Evolutionary conservation across 116 monocot genomes (phyloP).

Genomic region (Dioscorea cayenensis): DNA sequence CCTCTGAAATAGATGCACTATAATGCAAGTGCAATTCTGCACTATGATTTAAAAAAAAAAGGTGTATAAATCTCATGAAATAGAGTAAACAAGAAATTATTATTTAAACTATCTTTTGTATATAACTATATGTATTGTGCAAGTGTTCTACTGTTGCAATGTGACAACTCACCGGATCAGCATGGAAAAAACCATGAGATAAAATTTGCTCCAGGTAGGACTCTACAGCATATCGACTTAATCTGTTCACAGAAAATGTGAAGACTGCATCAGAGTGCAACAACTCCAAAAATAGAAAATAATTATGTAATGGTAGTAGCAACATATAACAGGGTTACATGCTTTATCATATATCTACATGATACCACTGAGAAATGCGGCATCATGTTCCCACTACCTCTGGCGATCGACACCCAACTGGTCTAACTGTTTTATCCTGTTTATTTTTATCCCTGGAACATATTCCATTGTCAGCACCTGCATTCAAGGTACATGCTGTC

Average conservation of each 20-base stretch:
- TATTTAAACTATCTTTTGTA: too few species aligned
- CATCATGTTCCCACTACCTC: constrained; percentile 39
- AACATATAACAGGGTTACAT: not conserved
- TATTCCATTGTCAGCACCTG: constrained; percentile 99
- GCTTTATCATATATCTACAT: constrained; percentile 3
- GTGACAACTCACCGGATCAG: constrained; percentile 76
- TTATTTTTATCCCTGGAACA: constrained; percentile 97
- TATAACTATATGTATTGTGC: too few species aligned
- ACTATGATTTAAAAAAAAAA: not conserved
- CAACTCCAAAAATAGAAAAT: not conserved
- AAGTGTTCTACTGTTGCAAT: too few species aligned
- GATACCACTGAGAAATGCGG: not conserved
- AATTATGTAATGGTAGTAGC: not conserved
- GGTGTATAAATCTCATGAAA: not conserved
- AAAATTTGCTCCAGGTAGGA: constrained; percentile 97
- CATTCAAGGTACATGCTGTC: not conserved
- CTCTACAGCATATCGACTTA: constrained; percentile 96
- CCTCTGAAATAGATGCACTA: not conserved
- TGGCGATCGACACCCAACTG: constrained; percentile 94
- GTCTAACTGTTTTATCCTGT: constrained; percentile 90
- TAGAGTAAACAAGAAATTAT: not conserved
- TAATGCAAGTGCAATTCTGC: not conserved
- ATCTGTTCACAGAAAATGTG: constrained; percentile 30
- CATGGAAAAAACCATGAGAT: constrained; percentile 99
- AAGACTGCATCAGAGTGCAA: constrained; percentile 6